Base-by-base conservation (phyloP, 139 green algal genomes). In the Chlamydomonas sphaeroides region DNA sequence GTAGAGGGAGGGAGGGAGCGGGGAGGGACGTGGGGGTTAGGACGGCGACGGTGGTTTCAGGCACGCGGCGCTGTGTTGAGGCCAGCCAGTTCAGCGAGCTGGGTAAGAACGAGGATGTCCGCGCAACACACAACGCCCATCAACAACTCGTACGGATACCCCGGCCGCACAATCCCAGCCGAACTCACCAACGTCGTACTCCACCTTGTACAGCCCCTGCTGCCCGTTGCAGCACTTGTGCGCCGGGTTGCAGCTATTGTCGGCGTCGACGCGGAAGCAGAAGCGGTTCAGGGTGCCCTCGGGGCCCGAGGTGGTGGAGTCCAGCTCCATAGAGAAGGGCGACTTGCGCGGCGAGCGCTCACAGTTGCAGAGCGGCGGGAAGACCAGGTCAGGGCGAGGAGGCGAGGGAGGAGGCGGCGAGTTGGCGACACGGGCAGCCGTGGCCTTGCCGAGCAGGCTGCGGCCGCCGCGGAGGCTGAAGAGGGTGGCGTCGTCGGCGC, bases 101-200 rank as follows among this genome's bases (percentile, higher is more conserved):
- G n/a, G n/a, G n/a, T n/a, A n/a, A n/a, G n/a, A n/a, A n/a, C n/a
- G n/a, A n/a, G n/a, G n/a, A n/a, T n/a, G n/a, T n/a, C n/a, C n/a
- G n/a, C n/a, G n/a, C n/a, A n/a, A n/a, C n/a, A n/a, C n/a, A n/a
- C n/a, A n/a, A n/a, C n/a, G n/a, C n/a, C n/a, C n/a, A n/a, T n/a
- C n/a, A n/a, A n/a, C n/a, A n/a, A n/a, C n/a, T n/a, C n/a, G n/a
- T n/a, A n/a, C n/a, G n/a, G n/a, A n/a, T n/a, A n/a, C n/a, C n/a
- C n/a, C n/a, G n/a, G n/a, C 14, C 62, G 18, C 41, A 6, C 14
- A 42, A 53, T 57, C 6, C 35, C 36, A 61, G 4, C 14, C 39
- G 21, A 6, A 73, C 79, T 85, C 68, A 85, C 79, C 68, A 53
- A 81, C 71, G 30, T 75, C 80, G 30, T 81, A 35, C 70, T 86